Conservation (phyloP, 768 basidiomycete species). For the Termitomyces sp. region DNA sequence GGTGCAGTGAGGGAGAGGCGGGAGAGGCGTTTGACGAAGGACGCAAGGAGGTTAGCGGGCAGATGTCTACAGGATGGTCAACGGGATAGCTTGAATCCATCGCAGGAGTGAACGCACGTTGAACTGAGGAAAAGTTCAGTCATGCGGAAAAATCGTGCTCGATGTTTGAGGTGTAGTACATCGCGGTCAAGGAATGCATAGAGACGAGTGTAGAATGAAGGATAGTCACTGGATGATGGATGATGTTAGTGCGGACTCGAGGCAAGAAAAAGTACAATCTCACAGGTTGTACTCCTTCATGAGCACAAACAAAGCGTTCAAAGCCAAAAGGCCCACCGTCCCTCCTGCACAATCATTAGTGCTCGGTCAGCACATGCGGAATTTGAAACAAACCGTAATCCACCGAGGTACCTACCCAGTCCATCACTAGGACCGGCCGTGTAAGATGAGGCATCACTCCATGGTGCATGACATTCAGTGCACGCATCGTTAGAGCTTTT, state of each 20-base stretch:
- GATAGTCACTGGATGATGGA: constrained; percentile 76
- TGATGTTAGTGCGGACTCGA: background rate
- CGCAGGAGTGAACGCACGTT: constrained; percentile 49
- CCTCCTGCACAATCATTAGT: constrained; percentile 50
- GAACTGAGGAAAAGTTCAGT: constrained; percentile 90
- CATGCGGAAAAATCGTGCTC: constrained; percentile 93
- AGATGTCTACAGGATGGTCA: constrained; percentile 53
- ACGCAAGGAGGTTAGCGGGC: constrained; percentile 87
- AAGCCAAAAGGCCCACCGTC: constrained; percentile 77
- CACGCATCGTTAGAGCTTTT: constrained; percentile 46
- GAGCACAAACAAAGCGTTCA: constrained; percentile 88
- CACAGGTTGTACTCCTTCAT: constrained; percentile 94
- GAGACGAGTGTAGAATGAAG: constrained; percentile 89
- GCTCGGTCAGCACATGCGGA: background rate
- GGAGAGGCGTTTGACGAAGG: constrained; percentile 90
- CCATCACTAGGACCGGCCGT: constrained; percentile 77
- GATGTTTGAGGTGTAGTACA: constrained; percentile 86
- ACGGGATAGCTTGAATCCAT: background rate
- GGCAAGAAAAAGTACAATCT: constrained; percentile 22
- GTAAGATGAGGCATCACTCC: constrained; percentile 83
- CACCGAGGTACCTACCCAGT: constrained; percentile 84
- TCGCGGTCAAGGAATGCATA: constrained; percentile 88
- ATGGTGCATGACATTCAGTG: constrained; percentile 76
- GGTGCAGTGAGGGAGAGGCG: constrained; percentile 82
- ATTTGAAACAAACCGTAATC: constrained; percentile 58